Evolutionary conservation across 2,329 filamentous ascomycete species (phyloP), one percentile per base, ranked within the genome.

Genomic region (Knufia petricola): DNA sequence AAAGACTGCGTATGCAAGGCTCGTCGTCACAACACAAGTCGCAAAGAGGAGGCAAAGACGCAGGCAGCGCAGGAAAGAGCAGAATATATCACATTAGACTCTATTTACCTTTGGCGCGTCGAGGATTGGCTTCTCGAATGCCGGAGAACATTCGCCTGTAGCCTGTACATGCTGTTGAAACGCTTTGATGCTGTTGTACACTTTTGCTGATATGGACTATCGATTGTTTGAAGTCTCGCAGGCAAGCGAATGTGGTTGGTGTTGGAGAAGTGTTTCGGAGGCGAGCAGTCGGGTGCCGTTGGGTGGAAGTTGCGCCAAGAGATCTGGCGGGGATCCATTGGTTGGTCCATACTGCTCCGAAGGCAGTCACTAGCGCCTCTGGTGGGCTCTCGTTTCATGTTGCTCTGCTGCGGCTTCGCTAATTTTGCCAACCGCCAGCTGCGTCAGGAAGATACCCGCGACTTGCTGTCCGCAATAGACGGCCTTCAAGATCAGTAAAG

Each of bases 161-260:
- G 31, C 36, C 12, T 36, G 19, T 13, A 36, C 42, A 36, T 8
- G 19, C 30, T 21, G 28, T 13, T 36, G 28, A 36, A 36, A 34
- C 42, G n/a, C 28, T 15, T 23, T 36, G 28, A 15, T n/a, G 12
- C 20, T 21, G 20, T 34, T 28, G 44, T 17, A 39, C n/a, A 39
- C 17, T 39, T 2, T 10, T 38, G 6, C 21, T 37, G 44, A 20
- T 21, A 47, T 9, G 20, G 21, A 4, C 20, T n/a, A 28, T 10
- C 3, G 12, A 6, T 26, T 46, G 42, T 46, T 36, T 46, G 15
- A 19, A 15, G 15, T 36, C 12, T 7, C 37, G 19, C 26, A 15
- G 30, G 42, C 21, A 46, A 31, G 28, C 23, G 6, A 36, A 24
- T 36, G 37, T 37, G 44, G 44, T 47, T 47, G 32, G 44, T 38